Base-by-base conservation (phyloP, 1,284 basidiomycete species). In the Phellinidium pouzarii region DNA sequence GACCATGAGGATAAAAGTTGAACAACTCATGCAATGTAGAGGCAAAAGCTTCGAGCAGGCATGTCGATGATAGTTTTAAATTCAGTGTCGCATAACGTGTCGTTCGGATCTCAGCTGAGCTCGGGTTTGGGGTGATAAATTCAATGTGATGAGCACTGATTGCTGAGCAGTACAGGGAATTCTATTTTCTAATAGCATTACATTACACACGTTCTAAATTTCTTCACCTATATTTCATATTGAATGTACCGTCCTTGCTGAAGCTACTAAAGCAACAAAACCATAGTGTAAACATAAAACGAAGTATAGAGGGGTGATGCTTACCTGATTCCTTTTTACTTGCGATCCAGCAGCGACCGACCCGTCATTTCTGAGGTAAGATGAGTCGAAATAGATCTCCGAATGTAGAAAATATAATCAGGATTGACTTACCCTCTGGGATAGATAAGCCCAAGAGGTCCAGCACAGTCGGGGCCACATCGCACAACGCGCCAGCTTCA, bases 381-480 rank as follows among this genome's bases (percentile, higher is more conserved):
- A 40, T 56, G 34, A 23, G 59, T 51, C 17, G 43, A 54, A 27
- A 54, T 47, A 23, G 36, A 20, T 40, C 42, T 41, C 36, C 14
- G 45, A 2, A 17, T 48, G 37, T n/a, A 44, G 14, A 5, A 12
- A 12, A 22, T 8, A 49, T 36, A 12, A n/a, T 17, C 43, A 7
- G 19, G n/a, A 22, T 7, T 48, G 49, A 25, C 75, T 54, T 57
- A 80, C 81, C 79, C 61, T 82, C 72, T 8, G 83, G 83, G 58
- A 83, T 68, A 3, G 73, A 65, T 40, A 85, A 61, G 25, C 82
- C 82, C 69, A 94, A 71, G 44, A 94, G 68, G 57, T 79, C 86
- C 58, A 94, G 71, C 41, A 93, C 72, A 3, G 92, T 94, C 29
- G 91, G 91, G 3, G 91, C 91, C 56, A 94, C 90, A 68, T 94